Evolutionary conservation across 2,329 filamentous ascomycete species (phyloP).

Genomic region (Cryphonectria japonica): DNA sequence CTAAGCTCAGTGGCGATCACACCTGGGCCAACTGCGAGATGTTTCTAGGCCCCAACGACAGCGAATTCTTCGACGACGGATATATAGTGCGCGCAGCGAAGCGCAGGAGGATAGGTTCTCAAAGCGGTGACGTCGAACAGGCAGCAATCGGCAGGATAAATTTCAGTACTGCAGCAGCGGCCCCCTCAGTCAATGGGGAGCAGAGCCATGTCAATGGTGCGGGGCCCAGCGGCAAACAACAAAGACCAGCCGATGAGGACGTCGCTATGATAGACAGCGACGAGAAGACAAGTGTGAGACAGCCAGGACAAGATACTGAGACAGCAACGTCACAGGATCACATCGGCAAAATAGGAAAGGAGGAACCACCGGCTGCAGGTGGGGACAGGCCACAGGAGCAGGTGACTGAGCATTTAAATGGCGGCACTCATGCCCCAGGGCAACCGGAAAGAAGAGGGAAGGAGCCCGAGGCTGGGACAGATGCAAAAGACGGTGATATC

Average conservation of each 20-base stretch:
- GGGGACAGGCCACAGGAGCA: background rate
- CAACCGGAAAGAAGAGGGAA: constrained; percentile 24
- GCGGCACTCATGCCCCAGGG: background rate
- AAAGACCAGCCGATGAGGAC: constrained; percentile 30
- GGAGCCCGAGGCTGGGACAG: constrained; percentile 15
- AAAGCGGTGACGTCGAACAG: constrained; percentile 17
- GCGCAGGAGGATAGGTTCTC: constrained; percentile 20
- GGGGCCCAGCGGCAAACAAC: background rate
- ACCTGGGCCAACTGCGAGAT: constrained; percentile 66
- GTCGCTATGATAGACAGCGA: constrained; percentile 33
- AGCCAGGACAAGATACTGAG: constrained; percentile 7
- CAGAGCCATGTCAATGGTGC: background rate
- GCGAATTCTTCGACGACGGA: constrained; percentile 57
- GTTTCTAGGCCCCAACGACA: constrained; percentile 60
- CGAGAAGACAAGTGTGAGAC: constrained; percentile 15
- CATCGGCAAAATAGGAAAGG: background rate
- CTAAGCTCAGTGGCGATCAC: constrained; percentile 74
- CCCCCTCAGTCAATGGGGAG: constrained; percentile 30
- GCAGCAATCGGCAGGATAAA: constrained; percentile 26
- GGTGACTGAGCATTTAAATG: constrained; percentile 18
- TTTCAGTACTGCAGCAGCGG: constrained; percentile 10
- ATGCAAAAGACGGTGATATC: constrained; percentile 17
- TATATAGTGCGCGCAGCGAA: constrained; percentile 44
- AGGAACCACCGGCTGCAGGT: background rate
- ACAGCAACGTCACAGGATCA: background rate